A percentile compares a stretch with the other conserved stretches of the same genome.
Conservation (phyloP, 106 monocot genomes). For the Narthecium ossifragum region DNA sequence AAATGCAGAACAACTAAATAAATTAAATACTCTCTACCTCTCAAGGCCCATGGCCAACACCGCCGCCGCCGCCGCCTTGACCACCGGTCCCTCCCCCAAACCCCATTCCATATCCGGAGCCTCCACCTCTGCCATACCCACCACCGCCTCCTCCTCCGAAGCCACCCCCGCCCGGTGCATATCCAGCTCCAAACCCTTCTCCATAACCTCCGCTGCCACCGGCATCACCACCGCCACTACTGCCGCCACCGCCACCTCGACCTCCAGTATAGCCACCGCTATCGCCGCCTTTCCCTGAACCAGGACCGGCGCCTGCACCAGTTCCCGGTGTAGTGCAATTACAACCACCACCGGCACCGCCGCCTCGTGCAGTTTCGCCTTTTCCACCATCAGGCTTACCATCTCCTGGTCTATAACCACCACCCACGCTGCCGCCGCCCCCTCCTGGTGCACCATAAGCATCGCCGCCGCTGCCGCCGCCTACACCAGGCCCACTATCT, state of each 20-base stretch:
- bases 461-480: not conserved
- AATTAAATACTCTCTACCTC: not conserved
- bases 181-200: not conserved
- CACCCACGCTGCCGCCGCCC: not conserved
- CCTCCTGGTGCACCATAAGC: not conserved
- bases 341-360: too few relatives aligned
- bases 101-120: not conserved
- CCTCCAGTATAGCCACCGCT: too few relatives aligned
- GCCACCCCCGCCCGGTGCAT: not conserved
- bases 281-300: not conserved
- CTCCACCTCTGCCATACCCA: not conserved
- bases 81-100: not conserved
- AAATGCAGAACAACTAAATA: too few relatives aligned
- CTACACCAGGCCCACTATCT: too few relatives aligned
- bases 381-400: not conserved
- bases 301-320: not conserved
- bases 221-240: not conserved
- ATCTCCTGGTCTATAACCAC: not conserved
- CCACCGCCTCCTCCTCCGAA: not conserved
- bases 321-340: too few relatives aligned
- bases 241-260: not conserved
- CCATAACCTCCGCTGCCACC: not conserved
- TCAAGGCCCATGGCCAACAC: not conserved
- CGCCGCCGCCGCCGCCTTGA: not conserved
- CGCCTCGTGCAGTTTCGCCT: not conserved